A percentile compares a stretch with the other conserved stretches of the same genome.
phyloP scores from a whole-genome alignment of 2,329 filamentous ascomycete species.

The Helminthosporium solani region DNA sequence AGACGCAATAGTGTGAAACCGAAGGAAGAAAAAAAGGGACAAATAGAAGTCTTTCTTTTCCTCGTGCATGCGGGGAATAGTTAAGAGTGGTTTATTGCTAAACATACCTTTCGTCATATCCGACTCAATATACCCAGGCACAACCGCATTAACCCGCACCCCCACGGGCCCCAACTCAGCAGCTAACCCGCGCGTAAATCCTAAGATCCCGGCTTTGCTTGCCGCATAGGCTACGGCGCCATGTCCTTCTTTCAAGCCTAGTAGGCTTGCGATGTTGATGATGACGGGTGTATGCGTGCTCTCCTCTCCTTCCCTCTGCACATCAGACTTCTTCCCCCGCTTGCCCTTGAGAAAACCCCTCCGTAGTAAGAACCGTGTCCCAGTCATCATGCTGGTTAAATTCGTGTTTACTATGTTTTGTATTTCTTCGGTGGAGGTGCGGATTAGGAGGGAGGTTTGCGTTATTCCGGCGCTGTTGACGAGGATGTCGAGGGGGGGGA shows the following conservation, averaged over 20 bases:
- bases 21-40: too few relatives aligned
- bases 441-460: conserved; percentile 64
- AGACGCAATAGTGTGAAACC: too few relatives aligned
- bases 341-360: conserved; percentile 19
- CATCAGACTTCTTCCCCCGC: background rate
- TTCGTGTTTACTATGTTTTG: conserved; percentile 67
- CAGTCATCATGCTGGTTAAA: conserved; percentile 64
- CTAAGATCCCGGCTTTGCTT: conserved; percentile 76
- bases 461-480: conserved; percentile 79
- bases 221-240: conserved; percentile 76
- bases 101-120: conserved; percentile 70
- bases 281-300: conserved; percentile 52
- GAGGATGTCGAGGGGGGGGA: conserved; percentile 50
- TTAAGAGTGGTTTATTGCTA: background rate
- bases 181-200: conserved; percentile 67
- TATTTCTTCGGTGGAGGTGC: conserved; percentile 54
- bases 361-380: conserved; percentile 56
- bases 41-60: too few relatives aligned
- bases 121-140: conserved; percentile 81
- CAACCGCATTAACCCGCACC: conserved; percentile 75
- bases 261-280: conserved; percentile 77
- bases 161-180: conserved; percentile 60
- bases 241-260: conserved; percentile 67
- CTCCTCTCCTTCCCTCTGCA: background rate
- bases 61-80: too few relatives aligned